Base-by-base conservation (phyloP, 441 rosid genomes). In the Arabidopsis lyrata region DNA sequence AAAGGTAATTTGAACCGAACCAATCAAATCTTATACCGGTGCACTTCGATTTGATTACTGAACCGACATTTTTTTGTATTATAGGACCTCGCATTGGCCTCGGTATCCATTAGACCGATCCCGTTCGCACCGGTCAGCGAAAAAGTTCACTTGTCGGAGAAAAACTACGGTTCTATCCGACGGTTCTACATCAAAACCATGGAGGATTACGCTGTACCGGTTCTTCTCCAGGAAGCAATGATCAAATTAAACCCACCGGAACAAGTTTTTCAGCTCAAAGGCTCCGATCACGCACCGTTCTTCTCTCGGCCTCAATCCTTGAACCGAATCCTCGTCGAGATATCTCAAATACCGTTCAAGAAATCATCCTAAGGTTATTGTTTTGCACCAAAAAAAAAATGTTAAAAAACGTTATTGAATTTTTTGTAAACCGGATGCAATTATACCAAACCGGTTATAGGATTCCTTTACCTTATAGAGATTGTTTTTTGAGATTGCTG, bases 71-170 rank as follows among this genome's bases (percentile, higher is more conserved):
- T 14, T 24, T 7, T 5, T 41, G 27, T 45, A 55, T 73, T 35
- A 55, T 70, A 86, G 90, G 88, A 84, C 61, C 65, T 83, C 14
- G 88, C 85, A 59, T 78, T 86, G 50, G 88, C 88, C 20, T 81
- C 86, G 55, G 84, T 83, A 39, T 84, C 86, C 9, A 83, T 86
- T 81, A 81, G 88, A 70, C 77, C 86, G 8, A 81, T 84, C 71
- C 90, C 90, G 0, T 86, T 84, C 24, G 81, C 88, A 13, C 90
- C 84, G 1, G 82, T 84, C 8, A 45, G 82, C 3, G 88, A 86
- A 72, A 86, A 84, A 78, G 80, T 86, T 20, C 82, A 81, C 61
- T 77, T 82, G 44, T 76, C 90, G 0, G 82, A 81, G 2, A 75
- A 49, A 56, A 84, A 81, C 34, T 81, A 86, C 38, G 86, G 86